Percentiles rank a stretch among this genome's conserved stretches.
phyloP scores from a whole-genome alignment of 1,284 basidiomycete species.

The Leccinum solheimii region DNA sequence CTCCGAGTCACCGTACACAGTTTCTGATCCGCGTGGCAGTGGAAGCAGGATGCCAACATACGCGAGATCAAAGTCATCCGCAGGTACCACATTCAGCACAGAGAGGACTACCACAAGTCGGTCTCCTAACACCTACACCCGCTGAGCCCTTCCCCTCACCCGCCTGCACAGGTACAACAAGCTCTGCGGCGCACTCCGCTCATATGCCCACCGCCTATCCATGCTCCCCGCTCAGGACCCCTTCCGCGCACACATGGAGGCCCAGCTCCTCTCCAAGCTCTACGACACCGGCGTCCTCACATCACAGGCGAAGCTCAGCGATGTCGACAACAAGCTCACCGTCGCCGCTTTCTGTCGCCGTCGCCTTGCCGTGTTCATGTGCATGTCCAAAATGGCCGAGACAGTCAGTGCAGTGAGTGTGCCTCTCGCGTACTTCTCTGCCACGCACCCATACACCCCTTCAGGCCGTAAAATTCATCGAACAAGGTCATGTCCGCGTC shows the following conservation, averaged over 20 bases:
- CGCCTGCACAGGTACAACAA: slow-evolving; percentile 80
- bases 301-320: slow-evolving; percentile 79
- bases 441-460: slow-evolving; percentile 3
- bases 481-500: slow-evolving; percentile 97
- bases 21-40: slow-evolving; percentile 50
- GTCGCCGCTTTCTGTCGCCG: slow-evolving; percentile 94
- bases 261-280: slow-evolving; percentile 87
- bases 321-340: slow-evolving; percentile 93
- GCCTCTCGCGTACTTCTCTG: slow-evolving; percentile 3
- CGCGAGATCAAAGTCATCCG: slow-evolving; percentile 96
- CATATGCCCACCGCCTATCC: slow-evolving; percentile 85
- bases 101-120: slow-evolving; percentile 96
- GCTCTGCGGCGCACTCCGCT: slow-evolving; percentile 85
- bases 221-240: slow-evolving; percentile 90
- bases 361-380: slow-evolving; percentile 91
- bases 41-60: slow-evolving; percentile 93
- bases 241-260: slow-evolving; percentile 84
- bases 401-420: slow-evolving; percentile 87
- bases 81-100: slow-evolving; percentile 91
- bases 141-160: slow-evolving; percentile 1
- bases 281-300: slow-evolving; percentile 97
- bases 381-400: slow-evolving; percentile 93
- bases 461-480: slow-evolving; percentile 94
- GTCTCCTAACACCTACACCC: slow-evolving; percentile 24
- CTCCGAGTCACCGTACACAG: neutral